These are phyloP conservation scores for Vaccinium darrowii DNA, from an alignment of 148 eudicot genomes.

Conservation along the genomic window DNA sequence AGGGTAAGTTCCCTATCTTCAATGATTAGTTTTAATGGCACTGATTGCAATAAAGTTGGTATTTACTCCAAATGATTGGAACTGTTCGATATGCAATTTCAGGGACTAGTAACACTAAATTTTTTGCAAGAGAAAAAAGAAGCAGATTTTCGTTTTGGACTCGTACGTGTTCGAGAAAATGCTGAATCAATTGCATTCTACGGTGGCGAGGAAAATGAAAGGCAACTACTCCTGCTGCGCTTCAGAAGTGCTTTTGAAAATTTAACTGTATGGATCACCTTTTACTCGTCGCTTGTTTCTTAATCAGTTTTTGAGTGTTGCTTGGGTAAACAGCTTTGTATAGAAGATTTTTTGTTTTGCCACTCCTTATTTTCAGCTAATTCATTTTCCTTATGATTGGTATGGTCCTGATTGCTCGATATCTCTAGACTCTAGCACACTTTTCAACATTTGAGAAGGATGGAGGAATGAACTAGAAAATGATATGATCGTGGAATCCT, in stretches of 20 bases:
- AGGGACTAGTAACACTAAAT: slow-evolving; percentile 76
- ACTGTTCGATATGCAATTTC: slow-evolving; percentile 22
- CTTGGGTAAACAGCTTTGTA: not conserved
- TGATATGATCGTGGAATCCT: not conserved
- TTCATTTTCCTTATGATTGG: not conserved
- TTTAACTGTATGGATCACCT: slow-evolving; percentile 51
- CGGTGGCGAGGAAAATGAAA: slow-evolving; percentile 86
- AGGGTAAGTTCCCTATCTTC: slow-evolving; percentile 46
- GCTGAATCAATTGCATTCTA: slow-evolving; percentile 97
- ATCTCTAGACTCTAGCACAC: too few relatives aligned
- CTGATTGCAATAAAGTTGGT: not conserved
- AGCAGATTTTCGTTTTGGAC: slow-evolving; percentile 94
- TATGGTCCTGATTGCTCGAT: not conserved
- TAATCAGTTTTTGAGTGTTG: not conserved
- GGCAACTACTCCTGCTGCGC: slow-evolving; percentile 72
- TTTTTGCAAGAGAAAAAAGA: slow-evolving; percentile 94
- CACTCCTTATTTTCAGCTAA: not conserved
- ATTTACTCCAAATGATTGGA: not conserved
- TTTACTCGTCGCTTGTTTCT: not conserved
- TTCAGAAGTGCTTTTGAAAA: slow-evolving; percentile 88
- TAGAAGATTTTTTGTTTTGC: not conserved
- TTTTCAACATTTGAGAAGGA: too few relatives aligned
- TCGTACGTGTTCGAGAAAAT: slow-evolving; percentile 90
- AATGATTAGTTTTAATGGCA: not conserved
- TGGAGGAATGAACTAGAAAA: not conserved